A percentile compares a stretch with the other conserved stretches of the same genome.
Conservation (phyloP, 208 protist genomes). For the Leishmania aethiopica region DNA sequence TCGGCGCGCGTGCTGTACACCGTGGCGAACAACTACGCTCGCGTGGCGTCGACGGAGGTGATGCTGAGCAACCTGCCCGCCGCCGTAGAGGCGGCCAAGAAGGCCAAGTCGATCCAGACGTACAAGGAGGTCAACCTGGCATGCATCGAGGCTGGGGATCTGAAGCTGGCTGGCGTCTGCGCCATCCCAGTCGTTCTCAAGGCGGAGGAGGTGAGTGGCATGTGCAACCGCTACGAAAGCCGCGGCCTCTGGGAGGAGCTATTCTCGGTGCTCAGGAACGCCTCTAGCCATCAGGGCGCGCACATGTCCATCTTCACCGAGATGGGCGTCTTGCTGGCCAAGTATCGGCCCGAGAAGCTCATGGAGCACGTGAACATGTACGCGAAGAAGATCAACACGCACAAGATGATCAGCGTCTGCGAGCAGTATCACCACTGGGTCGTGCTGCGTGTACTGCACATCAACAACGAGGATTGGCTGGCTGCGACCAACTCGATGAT, state of each 20-base stretch:
- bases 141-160: constrained; percentile 98
- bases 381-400: constrained; percentile 96
- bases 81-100: constrained; percentile 98
- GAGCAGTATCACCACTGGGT: constrained; percentile 97
- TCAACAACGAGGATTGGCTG: constrained; percentile 99
- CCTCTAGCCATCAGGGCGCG: constrained; percentile 94
- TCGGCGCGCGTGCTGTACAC: constrained; percentile 98
- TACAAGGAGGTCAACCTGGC: constrained; percentile 98
- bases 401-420: constrained; percentile 96
- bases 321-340: constrained; percentile 98
- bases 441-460: constrained; percentile 96
- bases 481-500: constrained; percentile 98
- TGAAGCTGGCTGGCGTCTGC: constrained; percentile 98
- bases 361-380: constrained; percentile 99
- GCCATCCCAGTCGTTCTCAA: constrained; percentile 98
- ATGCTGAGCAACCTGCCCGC: constrained; percentile 94
- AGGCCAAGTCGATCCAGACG: constrained; percentile 96
- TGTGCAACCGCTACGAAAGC: constrained; percentile 92
- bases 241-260: constrained; percentile 96
- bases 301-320: constrained; percentile 99
- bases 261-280: constrained; percentile 95
- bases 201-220: constrained; percentile 96
- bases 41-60: constrained; percentile 96
- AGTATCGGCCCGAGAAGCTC: constrained; percentile 99
- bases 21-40: constrained; percentile 95